Percentiles rank a stretch among this genome's conserved stretches.
Conservation (phyloP, 805 yeast species). For the Schizosaccharomyces lindneri region DNA sequence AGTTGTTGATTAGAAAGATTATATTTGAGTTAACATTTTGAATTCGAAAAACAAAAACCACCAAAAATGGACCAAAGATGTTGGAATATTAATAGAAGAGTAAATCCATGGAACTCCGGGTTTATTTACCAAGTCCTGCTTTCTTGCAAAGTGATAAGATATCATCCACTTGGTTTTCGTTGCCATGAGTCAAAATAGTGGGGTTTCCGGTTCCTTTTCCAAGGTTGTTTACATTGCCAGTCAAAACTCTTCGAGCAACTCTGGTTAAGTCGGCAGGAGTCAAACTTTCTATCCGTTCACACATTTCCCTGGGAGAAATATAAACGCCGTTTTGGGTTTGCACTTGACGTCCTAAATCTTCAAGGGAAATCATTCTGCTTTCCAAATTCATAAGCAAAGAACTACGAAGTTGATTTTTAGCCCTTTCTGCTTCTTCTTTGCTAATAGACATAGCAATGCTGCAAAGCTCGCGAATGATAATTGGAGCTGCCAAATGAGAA, state of each 20-base stretch:
- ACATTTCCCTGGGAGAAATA: conserved; percentile 60
- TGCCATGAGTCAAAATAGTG: conserved; percentile 77
- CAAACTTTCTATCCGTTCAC: conserved; percentile 42
- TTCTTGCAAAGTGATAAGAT: conserved; percentile 35
- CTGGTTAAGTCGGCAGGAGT: conserved; percentile 41
- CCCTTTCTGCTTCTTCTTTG: conserved; percentile 54
- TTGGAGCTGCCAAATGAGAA: conserved; percentile 59
- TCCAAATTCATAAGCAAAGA: conserved; percentile 82
- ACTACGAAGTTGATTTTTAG: conserved; percentile 75
- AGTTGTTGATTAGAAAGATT: no score
- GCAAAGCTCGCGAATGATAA: conserved; percentile 43
- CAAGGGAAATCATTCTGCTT: conserved; percentile 76
- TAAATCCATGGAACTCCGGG: background rate
- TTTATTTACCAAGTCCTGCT: conserved; percentile 41
- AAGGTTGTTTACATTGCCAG: conserved; percentile 28
- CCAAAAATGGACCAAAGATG: background rate
- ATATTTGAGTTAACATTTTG: background rate
- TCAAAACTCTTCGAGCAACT: conserved; percentile 52
- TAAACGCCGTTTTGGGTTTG: conserved; percentile 49
- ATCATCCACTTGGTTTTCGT: conserved; percentile 67
- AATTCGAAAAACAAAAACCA: background rate
- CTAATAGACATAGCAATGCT: conserved; percentile 16
- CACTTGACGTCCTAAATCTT: conserved; percentile 86
- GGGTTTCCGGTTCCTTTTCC: conserved; percentile 39
- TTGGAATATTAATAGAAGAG: background rate